Conservation (phyloP, 805 yeast genomes). For the Sporopachydermia quercuum region DNA sequence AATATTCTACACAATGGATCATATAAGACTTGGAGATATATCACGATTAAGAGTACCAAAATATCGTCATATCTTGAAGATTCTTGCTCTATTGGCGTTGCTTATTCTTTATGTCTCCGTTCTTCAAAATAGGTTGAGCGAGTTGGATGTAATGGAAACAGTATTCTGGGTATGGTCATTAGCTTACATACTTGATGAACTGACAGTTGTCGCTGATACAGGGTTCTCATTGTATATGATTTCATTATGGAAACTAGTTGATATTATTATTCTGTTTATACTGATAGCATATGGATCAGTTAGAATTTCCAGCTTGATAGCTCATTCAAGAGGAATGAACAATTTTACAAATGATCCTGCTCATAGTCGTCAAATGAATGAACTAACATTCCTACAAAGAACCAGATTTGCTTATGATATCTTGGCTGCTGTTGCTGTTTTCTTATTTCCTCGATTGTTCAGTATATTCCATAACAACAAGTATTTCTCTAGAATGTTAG, state of each 20-base stretch:
- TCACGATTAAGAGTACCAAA: constrained; percentile 24
- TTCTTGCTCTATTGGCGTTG: constrained; percentile 17
- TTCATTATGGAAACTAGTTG: constrained; percentile 40
- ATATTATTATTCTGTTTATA: constrained; percentile 25
- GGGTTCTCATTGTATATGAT: constrained; percentile 30
- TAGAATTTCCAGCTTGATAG: too few species aligned
- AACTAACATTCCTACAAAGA: too few species aligned
- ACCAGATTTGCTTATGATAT: constrained; percentile 14
- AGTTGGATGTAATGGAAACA: constrained; percentile 17
- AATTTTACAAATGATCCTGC: too few species aligned
- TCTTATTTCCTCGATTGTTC: constrained; percentile 33
- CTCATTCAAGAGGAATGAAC: too few species aligned
- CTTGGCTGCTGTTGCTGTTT: constrained; percentile 28
- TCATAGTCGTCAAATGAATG: too few species aligned
- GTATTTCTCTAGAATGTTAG: constrained; percentile 34
- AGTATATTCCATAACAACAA: constrained; percentile 35
- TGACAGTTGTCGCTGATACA: constrained; percentile 27
- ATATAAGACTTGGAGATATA: constrained; percentile 20
- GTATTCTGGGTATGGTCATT: constrained; percentile 29
- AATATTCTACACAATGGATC: constrained; percentile 18
- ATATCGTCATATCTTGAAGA: constrained; percentile 19
- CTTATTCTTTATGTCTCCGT: constrained; percentile 16
- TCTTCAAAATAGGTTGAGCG: constrained; percentile 9
- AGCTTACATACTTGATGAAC: constrained; percentile 32
- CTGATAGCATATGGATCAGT: constrained; percentile 19